phyloP scores from a whole-genome alignment of 2,329 filamentous ascomycete genomes.

The Monascus ruber region DNA sequence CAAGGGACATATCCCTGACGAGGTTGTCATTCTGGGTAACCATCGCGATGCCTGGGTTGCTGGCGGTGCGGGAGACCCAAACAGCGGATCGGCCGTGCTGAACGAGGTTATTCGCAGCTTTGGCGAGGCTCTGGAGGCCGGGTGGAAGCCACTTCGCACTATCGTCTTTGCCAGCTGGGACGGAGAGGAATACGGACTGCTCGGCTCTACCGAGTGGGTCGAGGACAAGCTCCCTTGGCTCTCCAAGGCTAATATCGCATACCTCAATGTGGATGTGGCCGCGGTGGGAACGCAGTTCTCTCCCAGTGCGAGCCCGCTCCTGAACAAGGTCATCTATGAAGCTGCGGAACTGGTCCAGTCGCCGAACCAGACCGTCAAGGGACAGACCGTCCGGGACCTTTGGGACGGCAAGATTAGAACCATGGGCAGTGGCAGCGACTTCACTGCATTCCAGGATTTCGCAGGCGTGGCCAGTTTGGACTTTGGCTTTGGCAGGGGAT shows the following conservation, averaged over 20 bases:
- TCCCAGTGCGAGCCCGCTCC: slow-evolving; percentile 59
- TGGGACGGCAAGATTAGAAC: slow-evolving; percentile 53
- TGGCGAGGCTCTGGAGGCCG: slow-evolving; percentile 56
- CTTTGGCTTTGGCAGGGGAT: slow-evolving; percentile 44
- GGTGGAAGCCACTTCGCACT: slow-evolving; percentile 78
- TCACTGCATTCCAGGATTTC: slow-evolving; percentile 63
- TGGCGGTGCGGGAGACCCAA: slow-evolving; percentile 73
- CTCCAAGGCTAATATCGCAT: slow-evolving; percentile 59
- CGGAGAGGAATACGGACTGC: slow-evolving; percentile 71
- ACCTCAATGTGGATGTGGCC: slow-evolving; percentile 76
- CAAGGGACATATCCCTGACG: slow-evolving; percentile 73
- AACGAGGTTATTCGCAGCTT: slow-evolving; percentile 71
- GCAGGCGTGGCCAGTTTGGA: slow-evolving; percentile 57
- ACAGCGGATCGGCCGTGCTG: slow-evolving; percentile 66
- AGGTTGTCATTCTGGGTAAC: slow-evolving; percentile 84
- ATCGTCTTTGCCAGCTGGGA: slow-evolving; percentile 86
- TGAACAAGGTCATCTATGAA: slow-evolving; percentile 62
- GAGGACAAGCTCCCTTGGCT: slow-evolving; percentile 83
- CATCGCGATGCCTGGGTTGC: slow-evolving; percentile 85
- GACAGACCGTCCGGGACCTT: slow-evolving; percentile 57
- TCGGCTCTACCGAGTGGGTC: slow-evolving; percentile 87
- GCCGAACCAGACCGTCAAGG: slow-evolving; percentile 61
- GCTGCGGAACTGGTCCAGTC: slow-evolving; percentile 53
- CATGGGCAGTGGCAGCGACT: slow-evolving; percentile 64
- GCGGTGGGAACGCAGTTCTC: slow-evolving; percentile 53